Conservation (phyloP, 1,284 basidiomycete genomes). For the Ganoderma multipileum region DNA sequence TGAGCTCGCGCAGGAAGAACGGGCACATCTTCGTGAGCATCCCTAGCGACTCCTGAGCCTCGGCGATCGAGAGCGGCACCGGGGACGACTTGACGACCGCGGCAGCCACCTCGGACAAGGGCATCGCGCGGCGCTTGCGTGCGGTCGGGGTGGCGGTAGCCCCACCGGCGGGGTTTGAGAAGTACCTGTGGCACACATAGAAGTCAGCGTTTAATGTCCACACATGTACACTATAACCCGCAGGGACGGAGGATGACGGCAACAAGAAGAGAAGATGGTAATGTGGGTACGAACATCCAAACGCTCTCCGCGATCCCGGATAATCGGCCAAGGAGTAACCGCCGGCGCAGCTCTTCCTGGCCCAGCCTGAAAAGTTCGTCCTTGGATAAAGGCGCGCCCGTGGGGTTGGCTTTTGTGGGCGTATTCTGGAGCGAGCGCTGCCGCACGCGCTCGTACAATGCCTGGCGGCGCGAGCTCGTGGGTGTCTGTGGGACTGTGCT, state of each 20-base stretch:
- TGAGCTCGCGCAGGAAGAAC: constrained; percentile 73
- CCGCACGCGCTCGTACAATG: constrained; percentile 79
- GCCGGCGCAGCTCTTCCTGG: constrained; percentile 76
- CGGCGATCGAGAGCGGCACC: constrained; percentile 75
- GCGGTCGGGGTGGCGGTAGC: constrained; percentile 53
- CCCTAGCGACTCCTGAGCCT: constrained; percentile 74
- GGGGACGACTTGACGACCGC: constrained; percentile 80
- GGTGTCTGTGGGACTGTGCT: constrained; percentile 70
- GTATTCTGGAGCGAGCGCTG: constrained; percentile 70
- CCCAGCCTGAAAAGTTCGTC: constrained; percentile 74
- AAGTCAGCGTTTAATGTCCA: constrained; percentile 6
- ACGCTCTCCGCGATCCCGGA: constrained; percentile 80
- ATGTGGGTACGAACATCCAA: constrained; percentile 71
- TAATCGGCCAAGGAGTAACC: constrained; percentile 78
- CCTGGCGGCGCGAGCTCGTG: constrained; percentile 73
- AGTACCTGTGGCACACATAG: constrained; percentile 55
- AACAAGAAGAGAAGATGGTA: constrained; percentile 3
- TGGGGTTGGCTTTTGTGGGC: constrained; percentile 62
- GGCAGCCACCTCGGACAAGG: constrained; percentile 64
- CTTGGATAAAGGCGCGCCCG: constrained; percentile 56
- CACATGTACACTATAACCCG: background rate
- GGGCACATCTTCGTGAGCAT: constrained; percentile 75
- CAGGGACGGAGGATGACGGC: background rate
- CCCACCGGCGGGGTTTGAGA: constrained; percentile 61
- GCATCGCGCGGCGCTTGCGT: constrained; percentile 74